Base-by-base conservation (phyloP, 179 eudicot genomes). In the Carnegiea gigantea region DNA sequence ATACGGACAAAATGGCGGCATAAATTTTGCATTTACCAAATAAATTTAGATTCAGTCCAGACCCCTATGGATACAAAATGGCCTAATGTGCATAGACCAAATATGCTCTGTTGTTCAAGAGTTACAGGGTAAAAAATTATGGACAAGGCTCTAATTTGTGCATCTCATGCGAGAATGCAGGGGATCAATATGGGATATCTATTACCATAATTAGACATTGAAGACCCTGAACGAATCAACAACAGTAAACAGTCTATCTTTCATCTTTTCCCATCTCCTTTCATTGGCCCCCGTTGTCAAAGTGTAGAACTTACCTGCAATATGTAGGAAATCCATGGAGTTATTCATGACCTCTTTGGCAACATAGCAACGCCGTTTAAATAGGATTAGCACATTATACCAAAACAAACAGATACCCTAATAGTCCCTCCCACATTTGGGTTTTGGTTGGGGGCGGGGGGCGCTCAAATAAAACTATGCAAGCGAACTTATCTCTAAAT, bases 191-290 rank as follows among this genome's bases (percentile, higher is more conserved):
- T 76, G 65, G 54, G 70, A 81, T 59, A 26, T 82, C 80, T 82
- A 82, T 67, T 82, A 82, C 83, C 85, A 76, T 82, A 78, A 78
- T 82, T 82, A 82, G 79, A 89, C 89, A 80, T 87, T 89, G 90
- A 91, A 88, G 77, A 94, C 91, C 86, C 90, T 86, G 89, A 95
- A 94, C 72, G 99, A 95, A 84, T 95, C 98, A 51, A 91, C 77
- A 21, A 95, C 91, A 0, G 97, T 90, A 78, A 90, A 86, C 78
- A 95, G 80, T 78, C 93, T 94, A 67, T 95, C 99, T 83, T 94
- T 95, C 97, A 95, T 95, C 89, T 95, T 94, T 57, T 77, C 93
- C 98, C 99, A 95, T 84, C 99, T 88, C 90, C 96, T 90, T 87
- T 95, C 94, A 49, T 95, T 95, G 9, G 98, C 94, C 28, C 99